Base-by-base conservation (phyloP, 106 monocot species). In the Acorus gramineus region DNA sequence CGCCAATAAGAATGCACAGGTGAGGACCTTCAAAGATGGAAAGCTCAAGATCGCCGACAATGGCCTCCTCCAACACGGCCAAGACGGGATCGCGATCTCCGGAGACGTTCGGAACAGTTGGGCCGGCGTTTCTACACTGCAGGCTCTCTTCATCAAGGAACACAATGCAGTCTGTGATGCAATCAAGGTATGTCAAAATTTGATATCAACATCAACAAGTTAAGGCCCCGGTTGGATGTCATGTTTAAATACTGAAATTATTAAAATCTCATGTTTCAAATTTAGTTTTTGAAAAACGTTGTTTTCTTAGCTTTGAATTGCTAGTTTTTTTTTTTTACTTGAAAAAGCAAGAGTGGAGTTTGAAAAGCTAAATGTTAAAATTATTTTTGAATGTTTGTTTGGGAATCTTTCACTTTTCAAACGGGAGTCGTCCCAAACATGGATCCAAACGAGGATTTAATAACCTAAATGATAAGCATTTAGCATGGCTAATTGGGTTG, bases 131-230 rank as follows among this genome's bases (percentile, higher is more conserved):
- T 86, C 86, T 2, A 55, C 59, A 11, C 52, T 86, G 43, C 86
- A 86, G 50, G 81, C 85, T 1, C 82, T 86, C 50, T 86, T 86
- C 45, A 58, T 77, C 61, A 66, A 71, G 43, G 86, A 86, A 49
- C 86, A 86, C 51, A 86, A 86, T 56, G 76, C 82, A 8, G 66
- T 86, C 59, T 86, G 86, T 60, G 82, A 86, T 69, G 73, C 79
- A 44, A 49, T 86, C 4, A 86, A 82, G 81, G 85, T 81, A 68
- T 2, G 5, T 50, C 2, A 3, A 11, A 3, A 47, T 3, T 47
- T 5, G 11, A 45, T 47, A 11, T 63, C 10, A 47, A 63, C 46
- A 63, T 63, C 3, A 47, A 47, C 48, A 13, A 3, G 12, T 47
- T n/a, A 4, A 47, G 5, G 5, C 28, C 1, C 28, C 28, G 28